These are phyloP conservation scores for Sanghuangporus sanghuang DNA, from an alignment of 1,284 basidiomycete species.

Conservation along the genomic window DNA sequence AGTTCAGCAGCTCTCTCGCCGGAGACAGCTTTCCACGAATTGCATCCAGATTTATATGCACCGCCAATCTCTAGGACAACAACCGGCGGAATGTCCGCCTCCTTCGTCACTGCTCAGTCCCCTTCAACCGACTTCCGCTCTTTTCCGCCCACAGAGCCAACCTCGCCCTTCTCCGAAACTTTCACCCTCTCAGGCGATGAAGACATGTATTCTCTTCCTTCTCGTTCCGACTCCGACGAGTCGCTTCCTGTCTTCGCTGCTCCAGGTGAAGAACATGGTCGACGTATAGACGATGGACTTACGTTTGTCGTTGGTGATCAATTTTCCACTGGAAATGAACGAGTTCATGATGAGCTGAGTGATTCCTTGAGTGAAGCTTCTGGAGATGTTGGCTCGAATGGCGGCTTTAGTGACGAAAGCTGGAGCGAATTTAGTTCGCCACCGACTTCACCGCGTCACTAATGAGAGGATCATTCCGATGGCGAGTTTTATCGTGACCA, in stretches of 20 bases:
- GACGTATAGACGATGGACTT: not conserved
- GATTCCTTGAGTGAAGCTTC: conserved; percentile 1
- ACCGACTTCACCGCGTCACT: not conserved
- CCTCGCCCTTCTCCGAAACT: conserved; percentile 10
- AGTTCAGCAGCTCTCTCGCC: not conserved
- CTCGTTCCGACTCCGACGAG: not conserved
- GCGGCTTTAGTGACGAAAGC: not conserved
- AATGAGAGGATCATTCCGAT: not conserved
- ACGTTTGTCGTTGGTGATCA: not conserved
- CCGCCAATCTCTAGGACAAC: not conserved
- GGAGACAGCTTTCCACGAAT: not conserved
- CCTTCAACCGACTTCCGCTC: conserved; percentile 9
- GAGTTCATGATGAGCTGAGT: not conserved
- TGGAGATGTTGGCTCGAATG: not conserved
- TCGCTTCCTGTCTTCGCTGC: not conserved
- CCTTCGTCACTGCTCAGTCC: conserved; percentile 4
- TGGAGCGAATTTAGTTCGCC: conserved; percentile 1
- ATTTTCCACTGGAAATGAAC: not conserved
- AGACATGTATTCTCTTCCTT: conserved; percentile 1
- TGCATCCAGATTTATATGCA: not conserved
- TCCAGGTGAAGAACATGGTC: not conserved
- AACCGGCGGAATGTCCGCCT: not conserved
- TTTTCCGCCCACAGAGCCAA: not conserved
- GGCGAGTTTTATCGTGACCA: too few relatives aligned
- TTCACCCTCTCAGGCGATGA: conserved; percentile 3